A percentile compares a stretch with the other conserved stretches of the same genome.
Evolutionary conservation across 495 filamentous ascomycete genomes (phyloP).

Genomic region (Neurospora tetraspora): DNA sequence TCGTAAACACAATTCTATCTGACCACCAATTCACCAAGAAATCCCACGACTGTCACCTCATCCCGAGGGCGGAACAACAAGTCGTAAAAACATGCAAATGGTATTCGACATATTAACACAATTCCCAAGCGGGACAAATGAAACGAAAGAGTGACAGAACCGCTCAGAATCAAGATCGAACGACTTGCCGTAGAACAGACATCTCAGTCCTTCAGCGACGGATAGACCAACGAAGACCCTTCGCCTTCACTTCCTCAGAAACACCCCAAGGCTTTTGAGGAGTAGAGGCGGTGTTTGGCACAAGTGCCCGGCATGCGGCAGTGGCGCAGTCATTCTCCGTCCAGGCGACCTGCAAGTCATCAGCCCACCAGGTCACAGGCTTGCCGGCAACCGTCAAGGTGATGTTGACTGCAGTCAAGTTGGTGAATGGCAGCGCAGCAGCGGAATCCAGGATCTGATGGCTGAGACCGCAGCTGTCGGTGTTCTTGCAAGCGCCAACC

Average conservation of each 20-base stretch:
- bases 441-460: not conserved
- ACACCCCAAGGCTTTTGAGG: not conserved
- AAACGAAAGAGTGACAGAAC: slow-evolving; percentile 7
- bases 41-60: slow-evolving; percentile 4
- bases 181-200: not conserved
- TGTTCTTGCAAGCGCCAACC: not conserved
- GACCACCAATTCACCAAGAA: slow-evolving; percentile 9
- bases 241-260: not conserved
- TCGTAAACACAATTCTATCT: slow-evolving; percentile 13
- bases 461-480: not conserved
- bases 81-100: slow-evolving; percentile 17
- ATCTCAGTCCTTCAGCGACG: slow-evolving; percentile 1
- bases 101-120: slow-evolving; percentile 12
- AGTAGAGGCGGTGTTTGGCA: too few species aligned
- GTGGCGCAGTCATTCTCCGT: not conserved
- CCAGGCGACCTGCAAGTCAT: not conserved
- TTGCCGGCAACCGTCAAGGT: not conserved
- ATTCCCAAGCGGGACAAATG: slow-evolving; percentile 2
- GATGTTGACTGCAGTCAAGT: not conserved
- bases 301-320: not conserved
- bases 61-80: not conserved
- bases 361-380: not conserved
- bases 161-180: not conserved
- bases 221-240: slow-evolving; percentile 14
- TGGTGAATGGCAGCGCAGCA: not conserved